These are phyloP conservation scores for Saccharomycopsis hybrid DNA, from an alignment of 1,139 yeast genomes.

Conservation along the genomic window DNA sequence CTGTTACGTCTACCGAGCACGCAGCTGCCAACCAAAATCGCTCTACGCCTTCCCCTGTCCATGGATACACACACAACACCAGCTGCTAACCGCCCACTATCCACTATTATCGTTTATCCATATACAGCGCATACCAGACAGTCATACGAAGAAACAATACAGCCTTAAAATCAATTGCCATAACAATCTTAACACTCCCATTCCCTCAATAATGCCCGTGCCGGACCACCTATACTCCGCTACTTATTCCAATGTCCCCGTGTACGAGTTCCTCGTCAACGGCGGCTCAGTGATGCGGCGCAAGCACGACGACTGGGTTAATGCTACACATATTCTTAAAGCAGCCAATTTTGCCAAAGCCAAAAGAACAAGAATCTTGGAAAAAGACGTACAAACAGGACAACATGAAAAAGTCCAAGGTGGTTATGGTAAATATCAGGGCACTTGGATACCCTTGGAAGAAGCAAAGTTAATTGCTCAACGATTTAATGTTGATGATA, in stretches of 20 bases:
- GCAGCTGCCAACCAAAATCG: too few species aligned
- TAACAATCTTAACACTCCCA: too few species aligned
- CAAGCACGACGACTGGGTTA: constrained; percentile 87
- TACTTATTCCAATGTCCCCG: constrained; percentile 81
- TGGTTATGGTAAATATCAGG: constrained; percentile 95
- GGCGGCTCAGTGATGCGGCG: constrained; percentile 92
- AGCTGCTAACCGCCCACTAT: too few species aligned
- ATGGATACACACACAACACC: too few species aligned
- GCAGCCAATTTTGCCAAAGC: constrained; percentile 95
- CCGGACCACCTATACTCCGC: constrained; percentile 56
- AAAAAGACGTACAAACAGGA: constrained; percentile 84
- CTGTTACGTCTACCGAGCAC: too few species aligned
- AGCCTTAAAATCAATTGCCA: too few species aligned
- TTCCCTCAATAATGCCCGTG: too few species aligned
- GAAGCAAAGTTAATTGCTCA: constrained; percentile 52
- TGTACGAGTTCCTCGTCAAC: constrained; percentile 74
- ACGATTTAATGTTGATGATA: constrained; percentile 64
- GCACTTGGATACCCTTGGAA: constrained; percentile 90
- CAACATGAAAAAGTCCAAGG: constrained; percentile 92
- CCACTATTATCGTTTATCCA: too few species aligned
- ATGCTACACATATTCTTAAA: constrained; percentile 94
- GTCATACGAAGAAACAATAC: too few species aligned
- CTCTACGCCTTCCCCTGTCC: too few species aligned
- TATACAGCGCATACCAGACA: too few species aligned
- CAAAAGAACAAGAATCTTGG: constrained; percentile 83